Evolutionary conservation across 2,329 filamentous ascomycete species (phyloP).

Genomic region (Calcarisporium arbuscula): DNA sequence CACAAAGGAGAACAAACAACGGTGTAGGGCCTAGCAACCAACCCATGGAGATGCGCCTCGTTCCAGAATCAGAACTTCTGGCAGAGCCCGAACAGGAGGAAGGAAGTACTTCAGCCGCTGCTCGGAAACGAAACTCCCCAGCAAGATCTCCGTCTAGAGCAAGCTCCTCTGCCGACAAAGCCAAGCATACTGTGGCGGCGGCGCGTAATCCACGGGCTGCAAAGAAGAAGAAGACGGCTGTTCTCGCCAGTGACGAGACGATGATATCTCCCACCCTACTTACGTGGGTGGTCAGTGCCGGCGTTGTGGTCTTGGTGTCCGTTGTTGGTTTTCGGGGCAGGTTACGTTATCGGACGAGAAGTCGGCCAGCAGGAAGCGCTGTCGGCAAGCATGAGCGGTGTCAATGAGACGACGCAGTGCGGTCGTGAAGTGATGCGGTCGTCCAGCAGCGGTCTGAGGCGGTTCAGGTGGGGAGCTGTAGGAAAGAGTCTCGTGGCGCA

Average conservation of each 20-base stretch:
- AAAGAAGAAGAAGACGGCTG: slow-evolving; percentile 53
- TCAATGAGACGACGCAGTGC: slow-evolving; percentile 42
- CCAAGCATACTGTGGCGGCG: slow-evolving; percentile 41
- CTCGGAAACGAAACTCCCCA: slow-evolving; percentile 22
- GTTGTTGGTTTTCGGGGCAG: slow-evolving; percentile 64
- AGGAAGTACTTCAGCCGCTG: slow-evolving; percentile 11
- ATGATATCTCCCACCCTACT: slow-evolving; percentile 54
- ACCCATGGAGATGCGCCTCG: slow-evolving; percentile 52
- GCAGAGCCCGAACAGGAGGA: slow-evolving; percentile 21
- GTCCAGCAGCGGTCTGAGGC: slow-evolving; percentile 43
- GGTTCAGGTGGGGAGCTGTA: slow-evolving; percentile 49
- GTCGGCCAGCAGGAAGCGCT: slow-evolving; percentile 55
- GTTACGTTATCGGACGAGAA: slow-evolving; percentile 62
- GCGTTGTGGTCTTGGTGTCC: slow-evolving; percentile 61
- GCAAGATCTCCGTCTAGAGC: slow-evolving; percentile 21
- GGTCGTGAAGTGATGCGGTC: slow-evolving; percentile 48
- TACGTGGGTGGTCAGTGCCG: slow-evolving; percentile 60
- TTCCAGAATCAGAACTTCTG: slow-evolving; percentile 55
- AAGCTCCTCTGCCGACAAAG: slow-evolving; percentile 31
- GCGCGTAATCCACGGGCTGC: slow-evolving; percentile 37
- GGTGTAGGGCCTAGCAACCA: slow-evolving; percentile 41
- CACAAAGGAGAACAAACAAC: slow-evolving; percentile 23
- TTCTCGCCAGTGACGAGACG: slow-evolving; percentile 27
- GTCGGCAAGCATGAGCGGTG: slow-evolving; percentile 32
- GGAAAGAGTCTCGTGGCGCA: slow-evolving; percentile 44